Percentiles rank a stretch among this genome's conserved stretches.
These are phyloP conservation scores for Blastobotrys raffinosifermentans DNA, from an alignment of 1,139 yeast genomes.

Conservation along the genomic window DNA sequence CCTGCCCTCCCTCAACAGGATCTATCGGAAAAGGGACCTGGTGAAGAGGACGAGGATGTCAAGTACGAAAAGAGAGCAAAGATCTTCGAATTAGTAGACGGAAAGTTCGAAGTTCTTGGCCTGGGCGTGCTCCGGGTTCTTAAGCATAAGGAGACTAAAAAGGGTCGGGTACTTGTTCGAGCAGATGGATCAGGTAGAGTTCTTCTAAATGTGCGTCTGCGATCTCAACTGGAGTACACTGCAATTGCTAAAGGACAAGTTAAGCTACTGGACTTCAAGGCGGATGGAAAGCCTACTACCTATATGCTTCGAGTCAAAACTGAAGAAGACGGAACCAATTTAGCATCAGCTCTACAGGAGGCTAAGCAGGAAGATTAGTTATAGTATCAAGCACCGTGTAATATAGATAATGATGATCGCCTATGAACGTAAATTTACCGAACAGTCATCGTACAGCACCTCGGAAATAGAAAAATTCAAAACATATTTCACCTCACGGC, in stretches of 20 bases:
- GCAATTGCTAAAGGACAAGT: conserved; percentile 36
- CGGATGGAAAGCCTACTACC: conserved; percentile 46
- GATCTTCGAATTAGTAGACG: conserved; percentile 48
- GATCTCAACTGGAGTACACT: conserved; percentile 47
- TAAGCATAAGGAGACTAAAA: conserved; percentile 49
- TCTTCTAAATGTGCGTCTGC: conserved; percentile 60
- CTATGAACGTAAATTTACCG: too few relatives aligned
- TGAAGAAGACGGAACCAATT: conserved; percentile 58
- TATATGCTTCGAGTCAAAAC: conserved; percentile 71
- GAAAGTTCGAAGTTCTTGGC: conserved; percentile 44
- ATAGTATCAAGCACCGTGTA: too few relatives aligned
- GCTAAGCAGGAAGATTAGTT: conserved; percentile 18
- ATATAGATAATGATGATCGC: too few relatives aligned
- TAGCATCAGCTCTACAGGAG: conserved; percentile 51
- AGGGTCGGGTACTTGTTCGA: conserved; percentile 69
- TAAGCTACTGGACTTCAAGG: conserved; percentile 51
- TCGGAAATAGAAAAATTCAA: too few relatives aligned
- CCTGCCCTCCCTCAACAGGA: conserved; percentile 28
- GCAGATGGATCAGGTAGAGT: conserved; percentile 86
- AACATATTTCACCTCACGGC: not conserved
- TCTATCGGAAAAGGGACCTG: conserved; percentile 50
- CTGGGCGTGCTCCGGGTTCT: conserved; percentile 77
- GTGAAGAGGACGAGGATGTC: conserved; percentile 77
- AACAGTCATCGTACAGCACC: too few relatives aligned
- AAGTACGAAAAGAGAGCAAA: conserved; percentile 66